phyloP scores from a whole-genome alignment of 2,329 filamentous ascomycete genomes.

The Periconia sp. region DNA sequence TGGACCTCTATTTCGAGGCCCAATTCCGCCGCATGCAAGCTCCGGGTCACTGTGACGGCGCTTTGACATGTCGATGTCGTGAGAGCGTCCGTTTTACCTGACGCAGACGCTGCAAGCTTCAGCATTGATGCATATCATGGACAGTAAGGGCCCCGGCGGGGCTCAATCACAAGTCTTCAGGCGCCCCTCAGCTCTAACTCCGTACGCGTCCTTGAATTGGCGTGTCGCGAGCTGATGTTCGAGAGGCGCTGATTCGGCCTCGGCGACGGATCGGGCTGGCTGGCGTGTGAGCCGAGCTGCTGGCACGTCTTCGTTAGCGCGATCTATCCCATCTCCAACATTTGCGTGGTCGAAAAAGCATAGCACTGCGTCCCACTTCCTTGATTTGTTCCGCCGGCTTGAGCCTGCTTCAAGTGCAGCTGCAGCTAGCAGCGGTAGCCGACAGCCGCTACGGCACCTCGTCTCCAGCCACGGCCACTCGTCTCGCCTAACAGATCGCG shows the following conservation, averaged over 20 bases:
- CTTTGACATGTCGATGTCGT: slow-evolving; percentile 25
- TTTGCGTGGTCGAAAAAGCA: slow-evolving; percentile 23
- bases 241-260: slow-evolving; percentile 27
- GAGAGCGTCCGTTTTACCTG: slow-evolving; percentile 24
- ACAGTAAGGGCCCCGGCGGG: slow-evolving; percentile 24
- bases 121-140: slow-evolving; percentile 17
- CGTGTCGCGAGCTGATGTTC: slow-evolving; percentile 24
- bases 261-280: slow-evolving; percentile 29
- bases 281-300: slow-evolving; percentile 30
- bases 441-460: slow-evolving; percentile 30
- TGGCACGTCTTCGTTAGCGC: slow-evolving; percentile 29
- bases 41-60: slow-evolving; percentile 21
- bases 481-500: slow-evolving; percentile 38
- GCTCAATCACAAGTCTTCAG: slow-evolving; percentile 13
- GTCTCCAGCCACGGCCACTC: slow-evolving; percentile 24
- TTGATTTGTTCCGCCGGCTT: slow-evolving; percentile 20
- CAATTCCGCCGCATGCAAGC: slow-evolving; percentile 32
- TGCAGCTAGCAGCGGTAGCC: slow-evolving; percentile 38
- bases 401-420: slow-evolving; percentile 19
- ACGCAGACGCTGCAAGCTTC: slow-evolving; percentile 18
- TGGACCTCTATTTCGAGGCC: slow-evolving; percentile 26
- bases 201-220: slow-evolving; percentile 20
- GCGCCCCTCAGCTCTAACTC: slow-evolving; percentile 20
- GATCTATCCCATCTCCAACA: slow-evolving; percentile 29
- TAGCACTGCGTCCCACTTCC: slow-evolving; percentile 30